Percentiles rank a stretch among this genome's conserved stretches.
Evolutionary conservation across 2,329 filamentous ascomycete genomes (phyloP).

Genomic region (Colletotrichum camelliae): DNA sequence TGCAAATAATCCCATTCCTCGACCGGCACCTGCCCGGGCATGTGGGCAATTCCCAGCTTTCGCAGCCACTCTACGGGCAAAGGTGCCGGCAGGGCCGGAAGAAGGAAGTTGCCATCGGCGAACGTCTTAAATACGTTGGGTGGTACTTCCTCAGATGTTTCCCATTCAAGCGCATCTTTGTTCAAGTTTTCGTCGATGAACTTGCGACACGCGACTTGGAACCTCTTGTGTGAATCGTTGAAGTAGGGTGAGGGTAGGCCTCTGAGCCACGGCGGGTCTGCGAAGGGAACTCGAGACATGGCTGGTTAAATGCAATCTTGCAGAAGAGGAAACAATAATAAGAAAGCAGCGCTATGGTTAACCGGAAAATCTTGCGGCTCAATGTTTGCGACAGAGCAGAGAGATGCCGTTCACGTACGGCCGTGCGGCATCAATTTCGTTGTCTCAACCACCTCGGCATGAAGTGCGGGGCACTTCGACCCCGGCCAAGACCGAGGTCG

Average conservation of each 20-base stretch:
- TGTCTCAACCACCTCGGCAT: not conserved
- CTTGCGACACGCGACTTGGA: slow-evolving; percentile 70
- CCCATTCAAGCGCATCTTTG: slow-evolving; percentile 72
- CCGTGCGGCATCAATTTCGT: no score
- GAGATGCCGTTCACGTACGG: no score
- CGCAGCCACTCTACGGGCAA: slow-evolving; percentile 73
- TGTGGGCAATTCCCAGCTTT: slow-evolving; percentile 67
- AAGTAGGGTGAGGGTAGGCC: slow-evolving; percentile 77
- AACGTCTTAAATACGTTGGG: slow-evolving; percentile 69
- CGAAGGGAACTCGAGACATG: slow-evolving; percentile 58
- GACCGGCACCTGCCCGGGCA: slow-evolving; percentile 69
- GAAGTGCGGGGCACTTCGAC: not conserved
- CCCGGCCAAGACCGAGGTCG: not conserved
- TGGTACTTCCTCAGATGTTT: slow-evolving; percentile 67
- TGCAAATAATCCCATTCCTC: slow-evolving; percentile 80
- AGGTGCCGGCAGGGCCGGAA: slow-evolving; percentile 73
- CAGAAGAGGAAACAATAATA: accelerated
- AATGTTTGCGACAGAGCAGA: not conserved
- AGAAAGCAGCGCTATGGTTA: not conserved
- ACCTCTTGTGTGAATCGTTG: slow-evolving; percentile 66
- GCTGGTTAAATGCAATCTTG: not conserved
- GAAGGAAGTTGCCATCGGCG: slow-evolving; percentile 68
- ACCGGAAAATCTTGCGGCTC: no score
- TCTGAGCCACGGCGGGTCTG: slow-evolving; percentile 74
- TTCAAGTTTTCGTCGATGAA: slow-evolving; percentile 70